phyloP scores from a whole-genome alignment of 257 asterid species.

The Pogostemon cablin region DNA sequence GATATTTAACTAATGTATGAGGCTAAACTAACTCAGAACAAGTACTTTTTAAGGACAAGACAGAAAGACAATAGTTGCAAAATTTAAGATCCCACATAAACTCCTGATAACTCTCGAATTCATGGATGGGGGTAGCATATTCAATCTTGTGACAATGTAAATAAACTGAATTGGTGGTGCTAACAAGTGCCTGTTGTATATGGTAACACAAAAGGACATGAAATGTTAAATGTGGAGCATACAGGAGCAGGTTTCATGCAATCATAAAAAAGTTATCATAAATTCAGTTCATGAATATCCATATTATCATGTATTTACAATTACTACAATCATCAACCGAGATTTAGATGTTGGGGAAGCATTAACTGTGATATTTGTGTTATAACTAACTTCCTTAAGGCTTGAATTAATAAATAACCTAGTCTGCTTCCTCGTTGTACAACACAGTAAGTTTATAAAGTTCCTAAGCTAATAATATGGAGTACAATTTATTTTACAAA shows the following conservation, averaged over 20 bases:
- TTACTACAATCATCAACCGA: constrained; percentile 4
- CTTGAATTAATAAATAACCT: constrained; percentile 7
- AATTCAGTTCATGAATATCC: constrained; percentile 7
- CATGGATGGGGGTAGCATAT: background rate
- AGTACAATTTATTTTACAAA: background rate
- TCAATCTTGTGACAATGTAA: constrained; percentile 15
- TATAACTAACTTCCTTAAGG: background rate
- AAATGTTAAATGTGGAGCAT: background rate
- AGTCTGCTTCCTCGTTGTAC: background rate
- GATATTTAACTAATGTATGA: background rate
- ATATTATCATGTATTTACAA: background rate
- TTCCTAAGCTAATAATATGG: background rate
- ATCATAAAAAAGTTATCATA: background rate
- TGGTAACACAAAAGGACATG: background rate
- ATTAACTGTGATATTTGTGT: background rate
- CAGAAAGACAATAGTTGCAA: background rate
- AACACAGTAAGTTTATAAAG: background rate
- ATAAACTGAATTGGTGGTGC: constrained; percentile 5
- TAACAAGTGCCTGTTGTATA: background rate
- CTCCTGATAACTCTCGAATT: background rate
- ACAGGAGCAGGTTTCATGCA: background rate
- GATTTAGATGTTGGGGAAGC: background rate
- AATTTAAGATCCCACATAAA: background rate
- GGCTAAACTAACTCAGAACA: background rate
- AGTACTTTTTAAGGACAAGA: background rate